These are phyloP conservation scores for Multifurca ochricompacta DNA, from an alignment of 768 basidiomycete species.

Conservation along the genomic window DNA sequence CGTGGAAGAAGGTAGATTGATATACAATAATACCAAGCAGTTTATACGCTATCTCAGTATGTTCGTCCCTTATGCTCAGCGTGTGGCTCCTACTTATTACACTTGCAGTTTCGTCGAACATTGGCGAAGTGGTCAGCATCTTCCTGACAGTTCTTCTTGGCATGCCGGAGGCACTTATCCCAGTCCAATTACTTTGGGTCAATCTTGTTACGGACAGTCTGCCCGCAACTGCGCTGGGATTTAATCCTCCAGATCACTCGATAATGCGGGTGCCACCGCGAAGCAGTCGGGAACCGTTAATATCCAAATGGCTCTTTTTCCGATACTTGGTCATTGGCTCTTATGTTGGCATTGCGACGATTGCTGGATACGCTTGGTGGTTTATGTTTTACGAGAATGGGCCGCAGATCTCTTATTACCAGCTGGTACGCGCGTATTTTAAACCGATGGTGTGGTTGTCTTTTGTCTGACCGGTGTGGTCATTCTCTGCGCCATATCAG, in stretches of 20 bases:
- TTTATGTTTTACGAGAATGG: constrained; percentile 87
- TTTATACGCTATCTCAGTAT: constrained; percentile 97
- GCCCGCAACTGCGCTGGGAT: constrained; percentile 94
- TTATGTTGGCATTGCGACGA: constrained; percentile 93
- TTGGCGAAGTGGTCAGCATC: constrained; percentile 95
- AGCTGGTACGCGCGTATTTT: constrained; percentile 70
- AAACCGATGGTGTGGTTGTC: no score
- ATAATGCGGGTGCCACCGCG: constrained; percentile 96
- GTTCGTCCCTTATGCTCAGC: constrained; percentile 26
- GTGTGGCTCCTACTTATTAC: constrained; percentile 8
- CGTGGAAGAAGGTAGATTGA: constrained; percentile 94
- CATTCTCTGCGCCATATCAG: constrained; percentile 36
- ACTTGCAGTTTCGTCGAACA: constrained; percentile 79
- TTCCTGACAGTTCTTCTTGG: constrained; percentile 95
- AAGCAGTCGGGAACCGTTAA: constrained; percentile 82
- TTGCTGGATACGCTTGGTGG: constrained; percentile 99
- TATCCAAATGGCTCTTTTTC: constrained; percentile 92
- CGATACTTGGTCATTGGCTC: constrained; percentile 89
- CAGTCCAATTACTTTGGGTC: constrained; percentile 97
- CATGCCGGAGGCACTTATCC: constrained; percentile 99
- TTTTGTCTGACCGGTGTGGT: background rate
- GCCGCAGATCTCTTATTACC: constrained; percentile 88
- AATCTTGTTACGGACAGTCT: constrained; percentile 96
- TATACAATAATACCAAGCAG: constrained; percentile 99
- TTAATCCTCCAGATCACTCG: constrained; percentile 93